Evolutionary conservation across 495 filamentous ascomycete species (phyloP).

Genomic region (Amphirosellinia nigrospora): DNA sequence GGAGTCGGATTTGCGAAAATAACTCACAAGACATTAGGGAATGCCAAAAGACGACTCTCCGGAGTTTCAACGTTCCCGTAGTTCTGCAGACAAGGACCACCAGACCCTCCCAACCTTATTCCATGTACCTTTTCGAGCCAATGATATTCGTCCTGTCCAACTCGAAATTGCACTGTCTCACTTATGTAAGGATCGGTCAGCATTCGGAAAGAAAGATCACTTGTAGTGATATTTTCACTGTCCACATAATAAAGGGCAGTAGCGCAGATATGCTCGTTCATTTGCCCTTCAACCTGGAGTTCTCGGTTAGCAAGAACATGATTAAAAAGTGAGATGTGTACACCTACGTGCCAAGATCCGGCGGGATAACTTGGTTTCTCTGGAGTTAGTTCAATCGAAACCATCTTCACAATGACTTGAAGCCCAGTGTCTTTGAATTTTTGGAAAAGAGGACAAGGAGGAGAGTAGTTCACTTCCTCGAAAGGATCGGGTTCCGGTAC

Average conservation of each 20-base stretch:
- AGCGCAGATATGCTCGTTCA: constrained; percentile 65
- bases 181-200: constrained; percentile 38
- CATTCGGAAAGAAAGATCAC: constrained; percentile 60
- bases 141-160: constrained; percentile 32
- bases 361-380: constrained; percentile 53
- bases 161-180: neutral
- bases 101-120: constrained; percentile 10
- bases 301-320: constrained; percentile 35
- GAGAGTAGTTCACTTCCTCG: constrained; percentile 41
- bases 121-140: constrained; percentile 39
- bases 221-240: constrained; percentile 63
- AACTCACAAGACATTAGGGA: constrained; percentile 48
- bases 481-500: constrained; percentile 40
- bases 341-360: constrained; percentile 46
- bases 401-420: constrained; percentile 71
- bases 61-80: constrained; percentile 41
- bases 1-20: neutral
- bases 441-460: constrained; percentile 31
- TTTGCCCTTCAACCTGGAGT: constrained; percentile 52
- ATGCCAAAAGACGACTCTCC: constrained; percentile 45
- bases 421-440: constrained; percentile 52
- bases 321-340: constrained; percentile 36
- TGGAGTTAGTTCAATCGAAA: constrained; percentile 66
- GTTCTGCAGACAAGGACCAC: constrained; percentile 35
- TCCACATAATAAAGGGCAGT: constrained; percentile 68